Evolutionary conservation across 805 yeast genomes (phyloP), one percentile per base, ranked within the genome.

Genomic region (Yarrowia sp.): DNA sequence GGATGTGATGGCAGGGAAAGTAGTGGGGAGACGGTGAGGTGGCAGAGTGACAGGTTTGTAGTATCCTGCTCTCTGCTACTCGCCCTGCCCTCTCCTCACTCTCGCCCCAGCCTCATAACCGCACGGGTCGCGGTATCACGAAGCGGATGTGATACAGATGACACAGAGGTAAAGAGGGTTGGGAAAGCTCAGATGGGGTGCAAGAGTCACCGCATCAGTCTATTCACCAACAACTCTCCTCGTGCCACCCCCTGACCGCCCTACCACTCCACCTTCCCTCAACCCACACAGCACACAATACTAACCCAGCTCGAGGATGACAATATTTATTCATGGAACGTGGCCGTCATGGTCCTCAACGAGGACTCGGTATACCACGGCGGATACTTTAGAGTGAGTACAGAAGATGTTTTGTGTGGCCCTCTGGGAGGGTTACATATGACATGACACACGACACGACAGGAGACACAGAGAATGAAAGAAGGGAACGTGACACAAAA

Each of bases 331-430:
- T 19, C 22, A 38, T 71, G 89, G 98, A 89, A 89, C 74, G 83
- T 93, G 65, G 98, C 97, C 22, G 89, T 93, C 66, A 91, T 92
- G 91, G 96, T 93, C 12, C 82, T 91, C 62, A 89, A 89, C 76
- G 86, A 88, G 70, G 97, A 91, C 68, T 90, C 97, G 16, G 86
- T 88, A 68, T 93, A 90, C 77, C 90, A 92, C 72, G 98, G 98
- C 49, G 98, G 98, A 14, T 93, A 89, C 76, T 89, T 93, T 78
- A 90, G 86, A 73, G 75, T 72, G 58, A 52, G 74, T 58, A 48
- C n/a, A 36, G 21, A 22, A 22, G 35, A 46, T 28, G 10, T 9
- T 40, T 40, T 21, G 9, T 3, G 16, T 4, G 46, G 17, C 17
- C 17, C 28, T 21, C 14, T 6, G 14, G 22, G n/a, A 22, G 49